Conservation (phyloP, 2,329 filamentous ascomycete genomes). For the Taxawa tesnikishii region DNA sequence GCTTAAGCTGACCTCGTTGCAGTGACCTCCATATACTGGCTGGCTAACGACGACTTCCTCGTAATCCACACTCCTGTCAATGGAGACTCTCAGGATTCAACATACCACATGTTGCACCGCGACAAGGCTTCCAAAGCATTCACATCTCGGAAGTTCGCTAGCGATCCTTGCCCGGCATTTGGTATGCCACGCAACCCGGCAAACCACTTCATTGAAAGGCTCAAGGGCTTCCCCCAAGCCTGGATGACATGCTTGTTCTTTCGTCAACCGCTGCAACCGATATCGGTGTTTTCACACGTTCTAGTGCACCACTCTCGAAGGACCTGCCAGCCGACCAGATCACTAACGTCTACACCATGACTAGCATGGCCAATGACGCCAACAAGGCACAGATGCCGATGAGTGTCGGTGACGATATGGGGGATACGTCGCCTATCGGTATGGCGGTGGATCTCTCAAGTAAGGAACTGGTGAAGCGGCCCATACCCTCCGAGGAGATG, state of each 20-base stretch:
- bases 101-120: conserved; percentile 70
- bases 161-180: conserved; percentile 59
- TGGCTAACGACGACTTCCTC: conserved; percentile 78
- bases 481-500: conserved; percentile 60
- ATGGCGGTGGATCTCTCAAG: conserved; percentile 73
- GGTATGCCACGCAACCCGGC: conserved; percentile 47
- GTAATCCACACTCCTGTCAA: conserved; percentile 57
- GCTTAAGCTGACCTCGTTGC: neutral
- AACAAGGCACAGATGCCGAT: conserved; percentile 60
- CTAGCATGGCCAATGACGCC: conserved; percentile 60
- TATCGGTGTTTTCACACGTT: conserved; percentile 64
- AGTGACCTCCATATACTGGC: conserved; percentile 58
- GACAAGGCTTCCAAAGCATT: conserved; percentile 47
- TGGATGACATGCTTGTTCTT: conserved; percentile 72
- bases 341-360: conserved; percentile 60
- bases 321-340: conserved; percentile 49
- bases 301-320: conserved; percentile 53
- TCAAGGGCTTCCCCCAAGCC: conserved; percentile 70
- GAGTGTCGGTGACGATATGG: conserved; percentile 47
- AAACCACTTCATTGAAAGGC: conserved; percentile 64
- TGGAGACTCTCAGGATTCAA: conserved; percentile 39
- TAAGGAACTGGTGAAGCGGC: conserved; percentile 64
- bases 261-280: conserved; percentile 71
- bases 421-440: conserved; percentile 69
- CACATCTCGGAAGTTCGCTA: conserved; percentile 56